Evolutionary conservation across 2,329 filamentous ascomycete genomes (phyloP).

Genomic region (Calycina herbarum): DNA sequence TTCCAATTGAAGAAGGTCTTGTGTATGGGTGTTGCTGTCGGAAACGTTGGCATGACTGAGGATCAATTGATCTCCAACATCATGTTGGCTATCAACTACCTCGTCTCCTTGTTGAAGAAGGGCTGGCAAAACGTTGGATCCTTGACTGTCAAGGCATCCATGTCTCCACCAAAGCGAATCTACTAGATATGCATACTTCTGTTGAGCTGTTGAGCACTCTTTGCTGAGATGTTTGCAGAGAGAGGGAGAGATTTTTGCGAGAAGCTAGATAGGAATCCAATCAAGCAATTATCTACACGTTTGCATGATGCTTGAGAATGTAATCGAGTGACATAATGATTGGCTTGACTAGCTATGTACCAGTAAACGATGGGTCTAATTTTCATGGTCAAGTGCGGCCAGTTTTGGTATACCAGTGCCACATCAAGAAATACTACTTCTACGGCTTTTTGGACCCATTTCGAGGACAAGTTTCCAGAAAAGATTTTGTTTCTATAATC

Average conservation of each 20-base stretch:
- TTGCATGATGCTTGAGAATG: neutral
- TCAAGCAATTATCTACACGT: neutral
- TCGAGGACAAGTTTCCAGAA: no score
- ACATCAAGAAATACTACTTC: neutral
- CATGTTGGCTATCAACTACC: slow-evolving; percentile 99
- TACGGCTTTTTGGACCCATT: no score
- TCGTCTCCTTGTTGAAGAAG: slow-evolving; percentile 99
- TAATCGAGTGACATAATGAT: neutral
- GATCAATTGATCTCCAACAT: slow-evolving; percentile 98
- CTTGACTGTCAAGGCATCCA: slow-evolving; percentile 99
- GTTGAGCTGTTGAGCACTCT: slow-evolving; percentile 30
- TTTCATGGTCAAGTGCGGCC: neutral
- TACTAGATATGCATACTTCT: slow-evolving; percentile 63
- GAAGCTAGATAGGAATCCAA: slow-evolving; percentile 30
- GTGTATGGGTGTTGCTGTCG: slow-evolving; percentile 98
- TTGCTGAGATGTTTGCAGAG: slow-evolving; percentile 32
- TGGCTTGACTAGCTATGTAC: neutral
- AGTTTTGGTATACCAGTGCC: neutral
- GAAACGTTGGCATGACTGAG: slow-evolving; percentile 95
- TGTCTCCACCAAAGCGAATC: slow-evolving; percentile 97
- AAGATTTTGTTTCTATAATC: no score
- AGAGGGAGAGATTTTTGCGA: slow-evolving; percentile 23
- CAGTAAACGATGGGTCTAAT: neutral
- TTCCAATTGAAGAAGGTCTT: slow-evolving; percentile 99
- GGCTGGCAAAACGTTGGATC: slow-evolving; percentile 99